Evolutionary conservation across 2,329 filamentous ascomycete genomes (phyloP).

Genomic region (Xylariaceae sp.): DNA sequence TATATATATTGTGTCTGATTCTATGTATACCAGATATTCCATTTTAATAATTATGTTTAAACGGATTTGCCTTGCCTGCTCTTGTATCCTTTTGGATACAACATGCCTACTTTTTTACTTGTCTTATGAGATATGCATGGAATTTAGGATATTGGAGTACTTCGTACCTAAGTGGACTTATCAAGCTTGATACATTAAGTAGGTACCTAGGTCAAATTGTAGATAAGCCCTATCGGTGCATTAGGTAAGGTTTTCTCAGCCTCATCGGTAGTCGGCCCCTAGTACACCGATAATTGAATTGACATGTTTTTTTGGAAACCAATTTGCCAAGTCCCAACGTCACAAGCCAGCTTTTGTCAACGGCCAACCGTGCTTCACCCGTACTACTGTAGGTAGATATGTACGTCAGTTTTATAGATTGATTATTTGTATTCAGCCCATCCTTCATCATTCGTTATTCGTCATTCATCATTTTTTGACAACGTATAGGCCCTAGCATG

Average conservation of each 20-base stretch:
- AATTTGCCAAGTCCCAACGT: slow-evolving; percentile 16
- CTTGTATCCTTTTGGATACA: too few species aligned
- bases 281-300: background rate
- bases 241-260: slow-evolving; percentile 18
- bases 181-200: too few species aligned
- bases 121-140: too few species aligned
- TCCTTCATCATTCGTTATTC: background rate
- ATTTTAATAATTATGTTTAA: background rate
- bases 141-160: too few species aligned
- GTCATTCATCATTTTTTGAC: background rate
- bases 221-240: background rate
- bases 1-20: background rate
- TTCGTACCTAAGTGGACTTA: too few species aligned
- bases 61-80: too few species aligned
- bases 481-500: slow-evolving; percentile 27
- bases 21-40: background rate
- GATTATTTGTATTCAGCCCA: background rate
- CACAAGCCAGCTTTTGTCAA: slow-evolving; percentile 11
- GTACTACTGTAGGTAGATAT: background rate
- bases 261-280: slow-evolving; percentile 20
- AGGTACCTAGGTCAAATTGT: background rate
- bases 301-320: background rate
- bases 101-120: too few species aligned
- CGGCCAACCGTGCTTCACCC: background rate
- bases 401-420: slow-evolving; percentile 7